Percentiles rank a stretch among this genome's conserved stretches.
Conservation (phyloP, 805 yeast species). For the Ogataea haglerorum region DNA sequence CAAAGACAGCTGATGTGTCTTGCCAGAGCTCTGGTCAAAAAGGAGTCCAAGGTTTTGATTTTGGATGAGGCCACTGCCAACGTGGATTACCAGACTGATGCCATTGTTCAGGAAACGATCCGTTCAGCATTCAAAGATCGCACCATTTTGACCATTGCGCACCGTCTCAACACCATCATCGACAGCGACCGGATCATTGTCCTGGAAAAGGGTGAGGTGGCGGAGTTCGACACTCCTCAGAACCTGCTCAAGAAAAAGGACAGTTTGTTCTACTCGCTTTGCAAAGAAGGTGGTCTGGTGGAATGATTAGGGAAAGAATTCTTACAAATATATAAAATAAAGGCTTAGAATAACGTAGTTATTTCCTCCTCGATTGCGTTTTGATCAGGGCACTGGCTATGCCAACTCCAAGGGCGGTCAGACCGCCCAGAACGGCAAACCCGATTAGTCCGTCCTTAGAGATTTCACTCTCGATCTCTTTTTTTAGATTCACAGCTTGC, state of each 20-base stretch:
- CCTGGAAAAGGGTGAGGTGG: slow-evolving; percentile 69
- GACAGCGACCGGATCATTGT: slow-evolving; percentile 78
- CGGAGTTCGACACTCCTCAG: slow-evolving; percentile 72
- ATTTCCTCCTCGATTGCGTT: slow-evolving; percentile 18
- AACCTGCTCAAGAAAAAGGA: slow-evolving; percentile 61
- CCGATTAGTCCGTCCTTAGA: slow-evolving; percentile 88
- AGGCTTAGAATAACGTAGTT: not conserved
- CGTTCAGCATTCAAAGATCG: slow-evolving; percentile 70
- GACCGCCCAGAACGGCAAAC: slow-evolving; percentile 81
- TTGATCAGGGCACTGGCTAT: slow-evolving; percentile 24
- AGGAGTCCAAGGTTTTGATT: slow-evolving; percentile 55
- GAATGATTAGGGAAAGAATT: slow-evolving; percentile 6
- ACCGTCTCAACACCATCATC: slow-evolving; percentile 76
- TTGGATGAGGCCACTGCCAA: slow-evolving; percentile 89
- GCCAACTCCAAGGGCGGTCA: slow-evolving; percentile 77
- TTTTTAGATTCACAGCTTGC: slow-evolving; percentile 70
- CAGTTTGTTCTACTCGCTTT: slow-evolving; percentile 74
- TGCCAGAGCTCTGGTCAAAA: slow-evolving; percentile 70
- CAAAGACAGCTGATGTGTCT: slow-evolving; percentile 85
- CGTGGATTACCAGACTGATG: slow-evolving; percentile 82
- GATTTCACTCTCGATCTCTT: slow-evolving; percentile 77
- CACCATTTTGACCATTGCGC: slow-evolving; percentile 82
- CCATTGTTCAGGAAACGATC: slow-evolving; percentile 73
- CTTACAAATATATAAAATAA: slow-evolving; percentile 13
- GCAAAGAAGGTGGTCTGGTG: slow-evolving; percentile 69